phyloP scores from a whole-genome alignment of 2,329 filamentous ascomycete genomes.

The Xylaria polymorpha region DNA sequence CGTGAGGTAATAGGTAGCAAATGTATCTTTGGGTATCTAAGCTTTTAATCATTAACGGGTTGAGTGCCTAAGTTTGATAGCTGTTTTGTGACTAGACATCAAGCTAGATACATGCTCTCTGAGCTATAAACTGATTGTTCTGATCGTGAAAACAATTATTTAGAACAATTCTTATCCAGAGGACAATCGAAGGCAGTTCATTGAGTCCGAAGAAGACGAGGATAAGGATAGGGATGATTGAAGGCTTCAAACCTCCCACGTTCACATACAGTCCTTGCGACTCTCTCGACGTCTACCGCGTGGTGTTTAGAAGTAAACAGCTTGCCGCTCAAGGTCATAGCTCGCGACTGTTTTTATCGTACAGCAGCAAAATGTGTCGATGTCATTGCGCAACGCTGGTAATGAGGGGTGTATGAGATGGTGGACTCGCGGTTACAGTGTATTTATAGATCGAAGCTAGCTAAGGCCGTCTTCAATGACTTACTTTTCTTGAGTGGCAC shows the following conservation, averaged over 20 bases:
- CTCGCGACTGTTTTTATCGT: constrained; percentile 49
- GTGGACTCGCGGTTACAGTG: constrained; percentile 21
- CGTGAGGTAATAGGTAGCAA: neutral
- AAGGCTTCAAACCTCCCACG: constrained; percentile 20
- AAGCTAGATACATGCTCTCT: neutral
- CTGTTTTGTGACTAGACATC: neutral
- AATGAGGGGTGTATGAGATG: neutral
- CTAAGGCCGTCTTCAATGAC: constrained; percentile 24
- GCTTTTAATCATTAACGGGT: neutral
- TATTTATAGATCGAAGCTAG: constrained; percentile 24
- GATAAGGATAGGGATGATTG: constrained; percentile 5
- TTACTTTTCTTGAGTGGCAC: constrained; percentile 45
- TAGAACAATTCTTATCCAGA: neutral
- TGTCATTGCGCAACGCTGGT: neutral
- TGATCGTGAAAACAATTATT: neutral
- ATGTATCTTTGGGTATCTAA: neutral
- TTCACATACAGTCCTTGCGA: constrained; percentile 33
- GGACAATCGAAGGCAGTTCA: no score
- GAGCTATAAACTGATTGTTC: neutral
- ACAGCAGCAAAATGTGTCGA: constrained; percentile 34
- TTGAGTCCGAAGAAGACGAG: neutral
- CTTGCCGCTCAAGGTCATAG: constrained; percentile 47
- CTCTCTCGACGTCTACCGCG: constrained; percentile 49
- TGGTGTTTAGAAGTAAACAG: constrained; percentile 54
- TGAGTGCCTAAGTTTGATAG: neutral